Conservation (phyloP, 1,284 basidiomycete species). For the Cerrena zonata region DNA sequence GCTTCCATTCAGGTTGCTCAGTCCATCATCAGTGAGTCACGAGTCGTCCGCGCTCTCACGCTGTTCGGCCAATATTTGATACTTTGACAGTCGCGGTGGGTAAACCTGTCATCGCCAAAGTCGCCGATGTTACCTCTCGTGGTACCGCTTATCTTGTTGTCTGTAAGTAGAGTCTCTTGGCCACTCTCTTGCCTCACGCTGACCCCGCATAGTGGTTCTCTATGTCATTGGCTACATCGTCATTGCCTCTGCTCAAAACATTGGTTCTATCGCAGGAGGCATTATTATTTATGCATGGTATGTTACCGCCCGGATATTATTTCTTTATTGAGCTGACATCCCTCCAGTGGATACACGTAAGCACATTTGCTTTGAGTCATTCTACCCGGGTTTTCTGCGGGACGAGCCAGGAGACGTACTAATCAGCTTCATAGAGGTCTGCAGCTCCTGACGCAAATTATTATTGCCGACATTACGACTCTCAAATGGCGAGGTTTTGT, state of each 20-base stretch:
- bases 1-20: conserved; percentile 62
- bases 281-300: conserved; percentile 52
- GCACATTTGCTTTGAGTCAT: neutral
- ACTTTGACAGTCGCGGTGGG: conserved; percentile 47
- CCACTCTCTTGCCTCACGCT: neutral
- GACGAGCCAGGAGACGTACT: no score
- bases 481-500: conserved; percentile 75
- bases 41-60: conserved; percentile 31
- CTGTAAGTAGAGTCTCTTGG: conserved; percentile 52
- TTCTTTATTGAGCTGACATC: neutral
- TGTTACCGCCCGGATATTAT: conserved; percentile 14
- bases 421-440: conserved; percentile 37
- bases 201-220: conserved; percentile 39
- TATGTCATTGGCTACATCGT: conserved; percentile 60
- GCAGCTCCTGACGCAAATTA: conserved; percentile 69
- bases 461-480: conserved; percentile 77
- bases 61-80: neutral
- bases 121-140: conserved; percentile 64
- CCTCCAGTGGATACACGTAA: conserved; percentile 49
- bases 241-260: conserved; percentile 57
- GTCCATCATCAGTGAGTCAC: conserved; percentile 46
- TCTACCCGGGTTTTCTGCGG: conserved; percentile 4
- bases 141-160: conserved; percentile 58
- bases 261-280: conserved; percentile 35
- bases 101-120: conserved; percentile 77